phyloP scores from a whole-genome alignment of 2,329 filamentous ascomycete genomes.

The Sporothrix dimorphospora region DNA sequence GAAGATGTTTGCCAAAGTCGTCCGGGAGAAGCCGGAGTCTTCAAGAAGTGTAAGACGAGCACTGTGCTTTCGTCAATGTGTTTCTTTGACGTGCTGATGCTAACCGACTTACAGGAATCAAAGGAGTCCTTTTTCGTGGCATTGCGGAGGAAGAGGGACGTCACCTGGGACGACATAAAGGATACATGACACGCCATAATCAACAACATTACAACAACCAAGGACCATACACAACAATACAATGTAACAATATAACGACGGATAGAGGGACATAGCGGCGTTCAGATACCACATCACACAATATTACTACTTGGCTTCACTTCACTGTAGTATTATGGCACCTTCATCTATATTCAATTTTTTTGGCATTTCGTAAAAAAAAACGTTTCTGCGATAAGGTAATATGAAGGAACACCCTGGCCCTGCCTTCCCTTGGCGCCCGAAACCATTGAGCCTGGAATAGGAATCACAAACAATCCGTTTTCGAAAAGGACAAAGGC shows the following conservation, averaged over 20 bases:
- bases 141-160: constrained; percentile 63
- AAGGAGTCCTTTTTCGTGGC: constrained; percentile 88
- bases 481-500: constrained; percentile 15
- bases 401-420: constrained; percentile 20
- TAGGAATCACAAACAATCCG: constrained; percentile 22
- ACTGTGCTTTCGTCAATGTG: neutral
- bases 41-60: constrained; percentile 74
- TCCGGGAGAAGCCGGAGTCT: constrained; percentile 87
- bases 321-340: neutral
- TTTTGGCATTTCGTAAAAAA: constrained; percentile 25
- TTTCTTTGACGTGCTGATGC: neutral
- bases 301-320: neutral
- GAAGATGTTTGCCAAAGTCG: constrained; percentile 76
- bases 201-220: neutral
- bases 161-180: constrained; percentile 37
- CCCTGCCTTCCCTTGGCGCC: constrained; percentile 20
- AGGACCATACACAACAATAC: neutral
- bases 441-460: constrained; percentile 16
- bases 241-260: neutral
- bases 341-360: constrained; percentile 24
- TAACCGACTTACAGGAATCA: constrained; percentile 65
- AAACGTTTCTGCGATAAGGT: constrained; percentile 25
- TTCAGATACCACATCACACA: neutral
- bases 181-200: neutral
- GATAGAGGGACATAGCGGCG: neutral